Evolutionary conservation across 345 rosid genomes (phyloP).

Genomic region (Lepidium didymum): DNA sequence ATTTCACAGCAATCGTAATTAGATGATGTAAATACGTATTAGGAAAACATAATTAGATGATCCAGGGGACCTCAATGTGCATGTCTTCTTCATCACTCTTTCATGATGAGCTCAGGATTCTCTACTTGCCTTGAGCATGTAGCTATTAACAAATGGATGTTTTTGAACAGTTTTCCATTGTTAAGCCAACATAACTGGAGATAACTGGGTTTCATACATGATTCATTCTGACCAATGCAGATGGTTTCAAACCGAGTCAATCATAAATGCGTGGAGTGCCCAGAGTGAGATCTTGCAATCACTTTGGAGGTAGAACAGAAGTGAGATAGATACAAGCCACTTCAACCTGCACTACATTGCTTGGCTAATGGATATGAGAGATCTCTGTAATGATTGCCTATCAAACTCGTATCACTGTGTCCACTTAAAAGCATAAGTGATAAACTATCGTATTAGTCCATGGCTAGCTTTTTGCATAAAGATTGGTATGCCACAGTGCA

Average conservation of each 20-base stretch:
- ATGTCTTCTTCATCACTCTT: too few species aligned
- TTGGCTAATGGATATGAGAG: constrained; percentile 1
- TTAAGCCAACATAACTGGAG: background rate
- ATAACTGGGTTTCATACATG: background rate
- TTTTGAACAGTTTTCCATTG: background rate
- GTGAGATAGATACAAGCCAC: background rate
- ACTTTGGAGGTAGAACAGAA: background rate
- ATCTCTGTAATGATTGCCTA: background rate
- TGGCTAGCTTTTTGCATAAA: constrained; percentile 54
- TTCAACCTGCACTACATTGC: background rate
- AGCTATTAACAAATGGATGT: background rate
- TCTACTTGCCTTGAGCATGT: background rate
- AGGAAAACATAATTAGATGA: too few species aligned
- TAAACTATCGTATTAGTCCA: constrained; percentile 23
- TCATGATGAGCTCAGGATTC: too few species aligned
- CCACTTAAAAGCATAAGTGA: background rate
- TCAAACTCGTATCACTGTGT: background rate
- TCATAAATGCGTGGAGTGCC: background rate
- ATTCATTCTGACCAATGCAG: too few species aligned
- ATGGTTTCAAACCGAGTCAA: background rate
- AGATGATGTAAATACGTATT: too few species aligned
- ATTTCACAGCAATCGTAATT: too few species aligned
- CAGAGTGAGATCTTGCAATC: background rate
- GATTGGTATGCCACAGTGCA: constrained; percentile 79
- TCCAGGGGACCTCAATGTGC: too few species aligned